phyloP scores from a whole-genome alignment of 1,139 yeast genomes.

The Debaryomyces coudertii region DNA sequence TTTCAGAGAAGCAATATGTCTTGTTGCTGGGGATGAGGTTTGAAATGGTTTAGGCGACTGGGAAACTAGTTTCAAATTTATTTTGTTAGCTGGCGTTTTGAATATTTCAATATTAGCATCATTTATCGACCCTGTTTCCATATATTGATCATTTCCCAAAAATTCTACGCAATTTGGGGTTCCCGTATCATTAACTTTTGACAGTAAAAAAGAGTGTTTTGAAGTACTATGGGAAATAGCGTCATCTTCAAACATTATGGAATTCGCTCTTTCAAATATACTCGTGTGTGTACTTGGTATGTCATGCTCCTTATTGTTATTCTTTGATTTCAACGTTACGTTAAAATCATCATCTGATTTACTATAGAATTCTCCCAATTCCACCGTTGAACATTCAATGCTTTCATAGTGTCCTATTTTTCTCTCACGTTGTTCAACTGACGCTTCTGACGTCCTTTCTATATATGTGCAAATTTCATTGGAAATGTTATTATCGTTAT shows the following conservation, averaged over 20 bases:
- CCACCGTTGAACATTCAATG: neutral
- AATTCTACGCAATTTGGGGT: constrained; percentile 18
- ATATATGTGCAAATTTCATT: neutral
- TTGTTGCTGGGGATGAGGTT: constrained; percentile 7
- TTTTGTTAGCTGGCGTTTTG: constrained; percentile 16
- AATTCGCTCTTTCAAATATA: constrained; percentile 9
- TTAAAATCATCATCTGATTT: neutral
- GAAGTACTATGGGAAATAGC: constrained; percentile 26
- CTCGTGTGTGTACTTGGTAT: neutral
- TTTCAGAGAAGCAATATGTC: neutral
- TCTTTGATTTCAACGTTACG: neutral
- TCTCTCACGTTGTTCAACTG: neutral
- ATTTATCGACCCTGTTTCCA: constrained; percentile 17
- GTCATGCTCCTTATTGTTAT: neutral
- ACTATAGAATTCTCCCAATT: neutral
- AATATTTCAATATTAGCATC: constrained; percentile 29
- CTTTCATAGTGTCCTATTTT: neutral
- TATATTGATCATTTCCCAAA: neutral
- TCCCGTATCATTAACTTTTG: constrained; percentile 10
- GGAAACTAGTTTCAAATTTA: constrained; percentile 9
- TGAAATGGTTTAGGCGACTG: constrained; percentile 10
- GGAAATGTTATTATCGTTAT: neutral
- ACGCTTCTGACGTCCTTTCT: neutral
- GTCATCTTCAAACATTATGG: constrained; percentile 21
- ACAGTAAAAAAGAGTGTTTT: constrained; percentile 14